Conservation (phyloP, 768 basidiomycete genomes). For the Boletellus ananiceps region DNA sequence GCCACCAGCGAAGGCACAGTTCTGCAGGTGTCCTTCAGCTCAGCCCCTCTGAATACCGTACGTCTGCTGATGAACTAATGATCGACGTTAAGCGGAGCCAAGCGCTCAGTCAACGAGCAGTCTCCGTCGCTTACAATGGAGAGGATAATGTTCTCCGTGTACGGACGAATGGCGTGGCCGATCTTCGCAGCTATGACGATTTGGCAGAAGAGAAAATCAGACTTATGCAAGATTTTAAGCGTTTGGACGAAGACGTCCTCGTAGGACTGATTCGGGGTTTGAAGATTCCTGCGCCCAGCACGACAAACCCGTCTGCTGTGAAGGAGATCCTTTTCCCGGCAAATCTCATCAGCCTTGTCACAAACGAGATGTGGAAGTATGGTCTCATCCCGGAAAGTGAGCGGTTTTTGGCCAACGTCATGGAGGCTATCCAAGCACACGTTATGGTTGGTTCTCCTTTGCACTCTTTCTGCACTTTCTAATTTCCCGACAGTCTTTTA, state of each 20-base stretch:
- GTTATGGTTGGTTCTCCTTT: slow-evolving; percentile 77
- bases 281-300: slow-evolving; percentile 88
- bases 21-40: slow-evolving; percentile 75
- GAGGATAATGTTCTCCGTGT: slow-evolving; percentile 69
- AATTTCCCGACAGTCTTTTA: slow-evolving; percentile 59
- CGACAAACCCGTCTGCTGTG: slow-evolving; percentile 86
- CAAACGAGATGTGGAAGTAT: slow-evolving; percentile 99
- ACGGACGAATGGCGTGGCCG: slow-evolving; percentile 60
- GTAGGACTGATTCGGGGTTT: slow-evolving; percentile 85
- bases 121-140: slow-evolving; percentile 84
- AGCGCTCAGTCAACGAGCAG: slow-evolving; percentile 71
- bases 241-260: slow-evolving; percentile 89
- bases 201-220: slow-evolving; percentile 93
- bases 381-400: slow-evolving; percentile 96
- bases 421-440: slow-evolving; percentile 96
- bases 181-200: slow-evolving; percentile 77
- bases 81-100: slow-evolving; percentile 68
- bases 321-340: slow-evolving; percentile 99
- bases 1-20: slow-evolving; percentile 82
- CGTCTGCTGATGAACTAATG: slow-evolving; percentile 76
- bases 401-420: slow-evolving; percentile 95
- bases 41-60: slow-evolving; percentile 57
- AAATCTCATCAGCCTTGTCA: slow-evolving; percentile 93
- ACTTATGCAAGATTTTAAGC: slow-evolving; percentile 86
- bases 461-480: not conserved